These are phyloP conservation scores for Citrullus mucosospermus DNA, from an alignment of 306 rosid genomes.

Conservation along the genomic window DNA sequence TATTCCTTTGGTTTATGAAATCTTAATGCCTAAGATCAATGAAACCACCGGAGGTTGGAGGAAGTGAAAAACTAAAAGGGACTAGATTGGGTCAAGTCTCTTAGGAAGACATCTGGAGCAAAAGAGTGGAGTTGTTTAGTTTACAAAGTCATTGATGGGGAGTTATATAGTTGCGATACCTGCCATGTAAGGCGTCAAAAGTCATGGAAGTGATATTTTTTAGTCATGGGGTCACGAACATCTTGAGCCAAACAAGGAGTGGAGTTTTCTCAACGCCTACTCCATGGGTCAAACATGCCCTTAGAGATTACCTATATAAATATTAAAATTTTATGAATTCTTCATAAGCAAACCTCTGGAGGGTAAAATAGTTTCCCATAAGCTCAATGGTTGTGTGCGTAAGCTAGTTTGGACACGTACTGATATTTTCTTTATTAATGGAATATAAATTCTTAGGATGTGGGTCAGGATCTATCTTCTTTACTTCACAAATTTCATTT, in stretches of 20 bases:
- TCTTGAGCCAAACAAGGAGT: too few species aligned
- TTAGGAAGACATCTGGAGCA: too few species aligned
- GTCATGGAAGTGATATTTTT: too few species aligned
- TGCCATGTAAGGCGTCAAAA: too few species aligned
- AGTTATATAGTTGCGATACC: too few species aligned
- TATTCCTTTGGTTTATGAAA: background rate
- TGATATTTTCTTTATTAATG: background rate
- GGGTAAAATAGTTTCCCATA: background rate
- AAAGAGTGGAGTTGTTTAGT: too few species aligned
- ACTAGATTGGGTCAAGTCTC: background rate
- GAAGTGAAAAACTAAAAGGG: background rate
- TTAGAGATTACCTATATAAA: background rate
- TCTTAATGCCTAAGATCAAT: background rate
- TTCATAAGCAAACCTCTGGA: background rate
- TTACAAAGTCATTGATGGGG: too few species aligned
- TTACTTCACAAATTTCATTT: background rate
- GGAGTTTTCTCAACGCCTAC: too few species aligned
- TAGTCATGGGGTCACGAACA: too few species aligned
- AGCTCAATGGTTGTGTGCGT: background rate
- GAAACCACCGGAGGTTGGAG: background rate
- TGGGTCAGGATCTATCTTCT: background rate
- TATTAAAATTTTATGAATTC: background rate
- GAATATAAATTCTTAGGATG: background rate
- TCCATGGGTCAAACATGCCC: too few species aligned
- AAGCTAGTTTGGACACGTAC: background rate